These are phyloP conservation scores for Candida gigantensis DNA, from an alignment of 1,139 yeast species.

Conservation along the genomic window DNA sequence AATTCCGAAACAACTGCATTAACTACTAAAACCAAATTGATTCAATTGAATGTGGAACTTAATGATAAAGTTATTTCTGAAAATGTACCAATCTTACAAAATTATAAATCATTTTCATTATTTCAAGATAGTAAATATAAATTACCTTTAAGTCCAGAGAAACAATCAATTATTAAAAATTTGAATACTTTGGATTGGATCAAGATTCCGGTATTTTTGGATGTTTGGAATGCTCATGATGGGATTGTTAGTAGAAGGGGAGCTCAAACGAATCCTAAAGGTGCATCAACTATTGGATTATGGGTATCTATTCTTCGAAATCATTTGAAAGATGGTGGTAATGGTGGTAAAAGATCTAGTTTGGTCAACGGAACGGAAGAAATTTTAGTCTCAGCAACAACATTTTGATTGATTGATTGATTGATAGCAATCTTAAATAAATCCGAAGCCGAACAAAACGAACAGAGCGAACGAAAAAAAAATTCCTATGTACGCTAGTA, in stretches of 20 bases:
- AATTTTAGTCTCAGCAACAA: neutral
- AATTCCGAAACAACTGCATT: conserved; percentile 7
- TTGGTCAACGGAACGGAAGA: neutral
- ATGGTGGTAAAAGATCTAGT: neutral
- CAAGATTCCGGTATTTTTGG: conserved; percentile 64
- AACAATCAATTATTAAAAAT: conserved; percentile 46
- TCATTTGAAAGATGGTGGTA: conserved; percentile 22
- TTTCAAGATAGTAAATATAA: conserved; percentile 23
- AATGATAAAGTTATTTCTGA: conserved; percentile 28
- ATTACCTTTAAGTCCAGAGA: conserved; percentile 44
- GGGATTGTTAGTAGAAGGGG: conserved; percentile 73
- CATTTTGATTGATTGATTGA: too few species aligned
- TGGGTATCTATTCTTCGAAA: conserved; percentile 50
- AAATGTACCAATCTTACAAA: conserved; percentile 22
- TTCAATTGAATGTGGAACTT: conserved; percentile 25
- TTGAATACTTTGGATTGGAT: conserved; percentile 63
- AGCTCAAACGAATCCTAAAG: conserved; percentile 51
- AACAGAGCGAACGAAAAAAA: neutral
- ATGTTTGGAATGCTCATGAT: conserved; percentile 71
- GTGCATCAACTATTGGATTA: conserved; percentile 52
- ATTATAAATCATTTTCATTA: conserved; percentile 28
- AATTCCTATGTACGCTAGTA: too few species aligned
- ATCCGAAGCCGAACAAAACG: neutral
- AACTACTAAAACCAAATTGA: conserved; percentile 5
- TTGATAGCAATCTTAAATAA: neutral